A percentile compares a stretch with the other conserved stretches of the same genome.
Conservation (phyloP, 2,329 filamentous ascomycete genomes). For the Pseudogymnoascus sp. region DNA sequence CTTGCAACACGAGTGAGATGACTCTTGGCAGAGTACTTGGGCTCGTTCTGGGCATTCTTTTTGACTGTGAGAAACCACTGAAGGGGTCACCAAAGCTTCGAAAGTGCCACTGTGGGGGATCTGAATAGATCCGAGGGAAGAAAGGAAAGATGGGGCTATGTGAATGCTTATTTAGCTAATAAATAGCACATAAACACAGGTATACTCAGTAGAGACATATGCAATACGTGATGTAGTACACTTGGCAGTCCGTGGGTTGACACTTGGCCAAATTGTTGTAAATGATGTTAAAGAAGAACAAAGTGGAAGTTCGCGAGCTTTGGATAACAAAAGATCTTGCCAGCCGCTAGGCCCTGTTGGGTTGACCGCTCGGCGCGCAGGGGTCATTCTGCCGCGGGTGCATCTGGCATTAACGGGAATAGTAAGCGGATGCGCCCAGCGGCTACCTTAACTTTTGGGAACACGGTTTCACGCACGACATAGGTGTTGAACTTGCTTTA, state of each 20-base stretch:
- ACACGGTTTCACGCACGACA: neutral
- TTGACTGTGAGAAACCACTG: conserved; percentile 78
- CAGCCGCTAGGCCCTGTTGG: neutral
- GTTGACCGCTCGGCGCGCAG: neutral
- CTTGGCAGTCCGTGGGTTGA: neutral
- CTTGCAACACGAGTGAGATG: conserved; percentile 92
- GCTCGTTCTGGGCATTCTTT: conserved; percentile 72
- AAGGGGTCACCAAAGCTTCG: conserved; percentile 76
- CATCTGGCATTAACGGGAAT: neutral
- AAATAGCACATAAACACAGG: neutral
- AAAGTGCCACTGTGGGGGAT: conserved; percentile 59
- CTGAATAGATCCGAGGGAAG: neutral
- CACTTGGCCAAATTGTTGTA: neutral
- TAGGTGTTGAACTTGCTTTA: conserved; percentile 10
- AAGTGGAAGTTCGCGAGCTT: conserved; percentile 7
- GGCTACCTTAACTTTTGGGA: neutral
- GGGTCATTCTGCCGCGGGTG: neutral
- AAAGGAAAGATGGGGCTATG: neutral
- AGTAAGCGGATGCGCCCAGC: neutral
- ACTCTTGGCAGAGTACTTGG: conserved; percentile 77
- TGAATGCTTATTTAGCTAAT: neutral
- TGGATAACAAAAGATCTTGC: conserved; percentile 1
- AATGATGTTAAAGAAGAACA: conserved; percentile 8
- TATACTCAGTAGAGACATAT: neutral
- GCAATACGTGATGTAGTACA: neutral